Percentiles rank a stretch among this genome's conserved stretches.
These are phyloP conservation scores for Balamuthia mandrillaris DNA, from an alignment of 208 protist species.

Conservation along the genomic window DNA sequence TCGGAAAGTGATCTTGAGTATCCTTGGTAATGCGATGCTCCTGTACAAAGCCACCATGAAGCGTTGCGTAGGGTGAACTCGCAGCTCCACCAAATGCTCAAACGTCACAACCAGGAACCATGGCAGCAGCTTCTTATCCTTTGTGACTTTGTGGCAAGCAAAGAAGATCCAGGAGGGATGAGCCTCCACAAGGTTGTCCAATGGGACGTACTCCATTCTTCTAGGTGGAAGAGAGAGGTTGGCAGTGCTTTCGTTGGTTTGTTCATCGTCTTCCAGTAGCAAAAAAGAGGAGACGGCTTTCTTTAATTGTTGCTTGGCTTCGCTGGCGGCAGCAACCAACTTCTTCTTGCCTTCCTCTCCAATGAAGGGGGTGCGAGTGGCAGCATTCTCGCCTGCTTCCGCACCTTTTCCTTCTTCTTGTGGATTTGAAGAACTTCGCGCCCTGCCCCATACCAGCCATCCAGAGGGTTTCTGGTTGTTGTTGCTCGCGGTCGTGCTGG, in stretches of 20 bases:
- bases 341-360: too few relatives aligned
- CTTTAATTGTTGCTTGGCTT: too few relatives aligned
- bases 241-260: too few relatives aligned
- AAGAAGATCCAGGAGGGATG: not conserved
- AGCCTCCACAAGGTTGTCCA: not conserved
- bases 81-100: not conserved
- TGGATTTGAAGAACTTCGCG: too few relatives aligned
- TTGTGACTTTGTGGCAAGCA: not conserved
- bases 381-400: too few relatives aligned
- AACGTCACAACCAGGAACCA: conserved; percentile 6
- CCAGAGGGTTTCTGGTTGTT: too few relatives aligned
- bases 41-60: not conserved
- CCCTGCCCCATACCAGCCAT: too few relatives aligned
- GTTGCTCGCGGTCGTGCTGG: too few relatives aligned
- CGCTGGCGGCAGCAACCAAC: too few relatives aligned
- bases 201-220: not conserved
- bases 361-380: too few relatives aligned
- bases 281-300: not conserved
- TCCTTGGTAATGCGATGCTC: not conserved
- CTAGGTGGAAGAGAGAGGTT: not conserved
- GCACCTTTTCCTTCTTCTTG: too few relatives aligned
- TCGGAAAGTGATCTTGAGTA: conserved; percentile 12
- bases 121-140: not conserved
- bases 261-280: not conserved
- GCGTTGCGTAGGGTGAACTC: not conserved